These are phyloP conservation scores for Corylus avellana DNA, from an alignment of 306 rosid species.

Conservation along the genomic window DNA sequence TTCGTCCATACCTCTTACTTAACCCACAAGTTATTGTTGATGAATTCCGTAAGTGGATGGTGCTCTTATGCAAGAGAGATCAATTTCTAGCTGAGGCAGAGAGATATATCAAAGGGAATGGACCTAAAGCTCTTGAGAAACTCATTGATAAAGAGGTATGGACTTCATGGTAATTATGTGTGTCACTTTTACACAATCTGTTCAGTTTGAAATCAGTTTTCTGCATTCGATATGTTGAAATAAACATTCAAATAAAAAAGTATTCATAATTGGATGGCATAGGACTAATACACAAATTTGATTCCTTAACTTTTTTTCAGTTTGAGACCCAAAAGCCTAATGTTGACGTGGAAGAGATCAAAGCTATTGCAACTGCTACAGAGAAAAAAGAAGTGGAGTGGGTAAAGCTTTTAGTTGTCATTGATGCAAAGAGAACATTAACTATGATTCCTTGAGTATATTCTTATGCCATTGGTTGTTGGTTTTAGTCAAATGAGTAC, in stretches of 20 bases:
- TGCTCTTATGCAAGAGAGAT: conserved; percentile 29
- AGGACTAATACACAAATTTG: too few species aligned
- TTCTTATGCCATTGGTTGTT: background rate
- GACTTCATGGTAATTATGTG: background rate
- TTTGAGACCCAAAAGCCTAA: conserved; percentile 17
- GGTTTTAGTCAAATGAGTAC: background rate
- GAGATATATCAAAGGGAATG: conserved; percentile 42
- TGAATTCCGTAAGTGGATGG: conserved; percentile 32
- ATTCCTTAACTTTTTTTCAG: background rate
- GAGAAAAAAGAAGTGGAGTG: conserved; percentile 20
- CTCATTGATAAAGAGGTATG: conserved; percentile 53
- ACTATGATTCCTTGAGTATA: background rate
- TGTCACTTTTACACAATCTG: background rate
- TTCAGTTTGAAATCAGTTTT: too few species aligned
- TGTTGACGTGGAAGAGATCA: conserved; percentile 19
- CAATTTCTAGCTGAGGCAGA: conserved; percentile 42
- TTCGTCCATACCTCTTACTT: conserved; percentile 24
- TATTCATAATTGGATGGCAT: too few species aligned
- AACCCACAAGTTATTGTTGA: conserved; percentile 14
- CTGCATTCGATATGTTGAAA: too few species aligned
- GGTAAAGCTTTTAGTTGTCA: conserved; percentile 19
- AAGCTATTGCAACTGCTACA: conserved; percentile 10
- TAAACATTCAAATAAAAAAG: too few species aligned
- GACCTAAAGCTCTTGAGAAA: conserved; percentile 50
- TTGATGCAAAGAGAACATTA: background rate